A percentile compares a stretch with the other conserved stretches of the same genome.
Conservation (phyloP, 176 grass and related monocot genomes). For the Triticum aestivum region IWGSC_CS_RefSeq_v2.1 NC_057814.1:469016653-469017152, state of each 20-base stretch:
- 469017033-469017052: neutral
- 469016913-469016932: too few relatives aligned
- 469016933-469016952: neutral
- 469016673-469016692: conserved; percentile 48
- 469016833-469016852: conserved; percentile 78
- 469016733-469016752: conserved; percentile 80
- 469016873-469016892: neutral
- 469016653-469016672: conserved; percentile 51
- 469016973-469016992: too few relatives aligned
- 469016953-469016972: too few relatives aligned
- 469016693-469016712: conserved; percentile 38
- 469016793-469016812: conserved; percentile 49
- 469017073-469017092: conserved; percentile 78
- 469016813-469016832: conserved; percentile 58
- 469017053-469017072: conserved; percentile 32
- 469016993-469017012: too few relatives aligned
- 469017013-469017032: too few relatives aligned
- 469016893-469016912: neutral
- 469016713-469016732: conserved; percentile 65
- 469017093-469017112: conserved; percentile 63
- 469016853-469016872: conserved; percentile 68
- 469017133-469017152: conserved; percentile 58
- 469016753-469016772: conserved; percentile 60
- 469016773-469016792: conserved; percentile 45
- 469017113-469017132: conserved; percentile 46